These are phyloP conservation scores for Blastocystis sp. DNA, from an alignment of 352 stramenopile genomes.

Conservation along the genomic window DNA sequence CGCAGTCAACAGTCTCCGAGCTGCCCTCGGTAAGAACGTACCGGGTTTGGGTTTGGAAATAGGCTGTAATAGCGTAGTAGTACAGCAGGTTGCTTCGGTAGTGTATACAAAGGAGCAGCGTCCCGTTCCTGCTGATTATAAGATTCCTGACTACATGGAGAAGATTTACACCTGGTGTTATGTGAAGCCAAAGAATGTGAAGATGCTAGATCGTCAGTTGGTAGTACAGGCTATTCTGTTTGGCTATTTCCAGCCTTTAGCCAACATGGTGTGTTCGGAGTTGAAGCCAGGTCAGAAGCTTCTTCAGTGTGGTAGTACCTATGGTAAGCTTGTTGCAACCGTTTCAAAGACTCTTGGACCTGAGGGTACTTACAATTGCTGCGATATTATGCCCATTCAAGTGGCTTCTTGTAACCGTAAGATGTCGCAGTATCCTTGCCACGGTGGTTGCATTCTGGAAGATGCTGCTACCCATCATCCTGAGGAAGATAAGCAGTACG, in stretches of 20 bases:
- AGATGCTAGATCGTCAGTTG: slow-evolving; percentile 58
- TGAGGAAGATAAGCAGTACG: slow-evolving; percentile 49
- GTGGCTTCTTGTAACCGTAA: slow-evolving; percentile 56
- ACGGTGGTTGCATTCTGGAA: slow-evolving; percentile 53
- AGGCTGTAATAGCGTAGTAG: neutral
- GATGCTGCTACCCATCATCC: slow-evolving; percentile 53
- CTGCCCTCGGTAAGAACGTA: neutral
- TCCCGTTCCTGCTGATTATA: slow-evolving; percentile 50
- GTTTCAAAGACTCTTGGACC: slow-evolving; percentile 54
- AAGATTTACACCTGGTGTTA: slow-evolving; percentile 61
- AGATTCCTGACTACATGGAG: slow-evolving; percentile 53
- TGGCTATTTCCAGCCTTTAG: slow-evolving; percentile 56
- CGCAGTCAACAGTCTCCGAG: neutral
- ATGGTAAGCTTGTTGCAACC: slow-evolving; percentile 37
- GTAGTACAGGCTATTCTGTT: slow-evolving; percentile 57
- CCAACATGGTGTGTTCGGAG: slow-evolving; percentile 52
- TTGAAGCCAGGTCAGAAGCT: slow-evolving; percentile 43
- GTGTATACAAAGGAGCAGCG: slow-evolving; percentile 57
- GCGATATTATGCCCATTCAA: slow-evolving; percentile 60
- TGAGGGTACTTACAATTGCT: slow-evolving; percentile 48
- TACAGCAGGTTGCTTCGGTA: slow-evolving; percentile 33
- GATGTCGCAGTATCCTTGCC: slow-evolving; percentile 30
- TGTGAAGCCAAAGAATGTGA: slow-evolving; percentile 59
- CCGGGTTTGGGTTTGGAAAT: neutral
- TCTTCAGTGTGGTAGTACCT: slow-evolving; percentile 42